Percentiles rank a stretch among this genome's conserved stretches.
These are phyloP conservation scores for Mucor velutinosus DNA, from an alignment of 371 early-diverging fungal species.

Conservation along the genomic window DNA sequence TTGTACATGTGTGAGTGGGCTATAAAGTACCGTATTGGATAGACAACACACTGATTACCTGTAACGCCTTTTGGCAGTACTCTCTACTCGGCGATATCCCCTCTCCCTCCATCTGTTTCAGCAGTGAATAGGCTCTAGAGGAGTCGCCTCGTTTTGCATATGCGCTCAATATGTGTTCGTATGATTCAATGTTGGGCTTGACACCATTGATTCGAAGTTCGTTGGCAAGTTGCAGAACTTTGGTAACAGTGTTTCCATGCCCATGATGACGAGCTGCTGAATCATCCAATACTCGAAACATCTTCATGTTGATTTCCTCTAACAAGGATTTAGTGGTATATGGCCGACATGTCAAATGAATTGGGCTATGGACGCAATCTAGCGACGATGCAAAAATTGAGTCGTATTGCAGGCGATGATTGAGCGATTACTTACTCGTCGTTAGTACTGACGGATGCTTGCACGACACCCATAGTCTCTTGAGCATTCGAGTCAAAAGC, in stretches of 20 bases:
- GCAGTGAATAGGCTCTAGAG: constrained; percentile 9
- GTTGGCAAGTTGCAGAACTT: constrained; percentile 13
- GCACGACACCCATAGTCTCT: not conserved
- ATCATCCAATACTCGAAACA: constrained; percentile 13
- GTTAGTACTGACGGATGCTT: not conserved
- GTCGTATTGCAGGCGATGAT: not conserved
- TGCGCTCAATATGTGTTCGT: constrained; percentile 30
- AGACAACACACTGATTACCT: constrained; percentile 13
- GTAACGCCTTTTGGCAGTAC: constrained; percentile 31
- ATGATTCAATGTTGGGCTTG: constrained; percentile 19
- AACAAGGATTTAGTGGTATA: constrained; percentile 7
- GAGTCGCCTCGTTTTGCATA: constrained; percentile 23
- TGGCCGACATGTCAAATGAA: constrained; percentile 7
- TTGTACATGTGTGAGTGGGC: not conserved
- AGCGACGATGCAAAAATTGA: not conserved
- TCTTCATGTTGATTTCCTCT: constrained; percentile 16
- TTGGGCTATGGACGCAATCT: not conserved
- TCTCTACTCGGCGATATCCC: constrained; percentile 9
- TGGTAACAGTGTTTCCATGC: not conserved
- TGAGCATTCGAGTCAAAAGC: not conserved
- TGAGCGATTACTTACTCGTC: not conserved
- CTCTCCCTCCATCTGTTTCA: constrained; percentile 28
- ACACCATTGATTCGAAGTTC: constrained; percentile 14
- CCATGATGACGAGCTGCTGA: constrained; percentile 4
- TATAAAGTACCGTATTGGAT: not conserved